Evolutionary conservation across 495 filamentous ascomycete species (phyloP).

Genomic region (Podospora tetraspora): DNA sequence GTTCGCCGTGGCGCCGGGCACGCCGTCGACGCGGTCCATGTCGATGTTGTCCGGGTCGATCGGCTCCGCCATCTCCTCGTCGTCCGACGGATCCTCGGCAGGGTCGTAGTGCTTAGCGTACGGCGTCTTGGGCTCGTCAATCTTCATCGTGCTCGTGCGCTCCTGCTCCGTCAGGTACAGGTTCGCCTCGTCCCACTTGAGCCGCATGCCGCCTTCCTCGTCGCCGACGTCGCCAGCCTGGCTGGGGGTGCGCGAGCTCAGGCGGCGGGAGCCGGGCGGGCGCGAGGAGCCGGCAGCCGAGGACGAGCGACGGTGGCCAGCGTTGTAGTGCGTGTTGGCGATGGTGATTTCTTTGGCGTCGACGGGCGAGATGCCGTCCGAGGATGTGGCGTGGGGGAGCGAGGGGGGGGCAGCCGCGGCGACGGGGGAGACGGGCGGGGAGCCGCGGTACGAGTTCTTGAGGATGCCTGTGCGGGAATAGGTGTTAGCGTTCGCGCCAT

Average conservation of each 20-base stretch:
- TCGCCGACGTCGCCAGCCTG: constrained; percentile 34
- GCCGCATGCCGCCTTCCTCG: constrained; percentile 50
- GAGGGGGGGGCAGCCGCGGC: constrained; percentile 24
- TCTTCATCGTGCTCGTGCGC: constrained; percentile 94
- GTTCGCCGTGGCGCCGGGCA: constrained; percentile 12
- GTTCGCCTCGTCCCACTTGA: constrained; percentile 98
- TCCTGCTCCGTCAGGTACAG: constrained; percentile 94
- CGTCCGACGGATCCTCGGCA: constrained; percentile 71
- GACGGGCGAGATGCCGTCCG: constrained; percentile 34
- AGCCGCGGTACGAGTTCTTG: constrained; percentile 75
- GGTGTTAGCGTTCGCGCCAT: constrained; percentile 1
- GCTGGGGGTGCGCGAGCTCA: constrained; percentile 48
- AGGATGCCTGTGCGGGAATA: constrained; percentile 65
- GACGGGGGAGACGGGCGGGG: constrained; percentile 46
- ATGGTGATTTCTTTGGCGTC: constrained; percentile 83
- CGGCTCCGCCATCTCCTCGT: constrained; percentile 55
- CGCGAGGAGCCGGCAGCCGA: constrained; percentile 52
- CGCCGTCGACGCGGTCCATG: constrained; percentile 34
- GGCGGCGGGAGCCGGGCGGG: constrained; percentile 60
- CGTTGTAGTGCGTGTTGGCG: constrained; percentile 90
- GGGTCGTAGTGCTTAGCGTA: constrained; percentile 90
- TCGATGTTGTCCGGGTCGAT: constrained; percentile 32
- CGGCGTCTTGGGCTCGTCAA: constrained; percentile 95
- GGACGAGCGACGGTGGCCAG: constrained; percentile 81
- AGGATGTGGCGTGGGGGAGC: constrained; percentile 33